Evolutionary conservation across 2,329 filamentous ascomycete species (phyloP), one percentile per base, ranked within the genome.

Genomic region (Pseudomassariella vexata): DNA sequence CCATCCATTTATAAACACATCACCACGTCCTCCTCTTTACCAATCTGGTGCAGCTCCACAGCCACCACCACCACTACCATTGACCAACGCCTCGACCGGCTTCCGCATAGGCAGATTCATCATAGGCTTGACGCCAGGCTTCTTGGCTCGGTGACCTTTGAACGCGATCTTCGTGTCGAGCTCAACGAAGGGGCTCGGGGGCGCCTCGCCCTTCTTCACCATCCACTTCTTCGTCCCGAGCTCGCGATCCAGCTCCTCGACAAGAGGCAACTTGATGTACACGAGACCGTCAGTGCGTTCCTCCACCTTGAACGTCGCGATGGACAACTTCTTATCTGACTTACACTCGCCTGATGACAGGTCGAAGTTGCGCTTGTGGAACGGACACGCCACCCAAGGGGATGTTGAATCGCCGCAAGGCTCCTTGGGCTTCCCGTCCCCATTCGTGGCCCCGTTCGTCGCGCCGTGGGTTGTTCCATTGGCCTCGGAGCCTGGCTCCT

Each of bases 301-400:
- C 56, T 94, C 84, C 5, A 77, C 78, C 0, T 74, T 73, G 56
- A 95, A 95, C 0, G 82, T 89, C 4, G 87, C 86, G 48, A 95
- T 89, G 45, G 80, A 87, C 42, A 92, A 69, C 14, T 68, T 68
- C 20, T 73, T 68, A 55, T 94, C 87, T 52, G 82, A 90, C 32
- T 71, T 75, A 60, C 88, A 94, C 12, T 73, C 68, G 2, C 87
- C 86, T 1, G 75, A 71, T 23, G 68, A 70, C 25, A 94, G 76
- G 51, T 86, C 78, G 56, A 83, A 95, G 62, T 94, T 94, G 44
- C 86, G 79, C 66, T 95, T 95, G 66, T 94, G 88, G 57, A 82
- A 79, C 0, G 88, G 88, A 51, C 87, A 95, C 1, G 81, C 86
- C 12, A 95, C 76, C 80, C 83, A 94, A n/a, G 88, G 79, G 38